Conservation (phyloP, 208 protist genomes). For the Leishmania mexicana region DNA sequence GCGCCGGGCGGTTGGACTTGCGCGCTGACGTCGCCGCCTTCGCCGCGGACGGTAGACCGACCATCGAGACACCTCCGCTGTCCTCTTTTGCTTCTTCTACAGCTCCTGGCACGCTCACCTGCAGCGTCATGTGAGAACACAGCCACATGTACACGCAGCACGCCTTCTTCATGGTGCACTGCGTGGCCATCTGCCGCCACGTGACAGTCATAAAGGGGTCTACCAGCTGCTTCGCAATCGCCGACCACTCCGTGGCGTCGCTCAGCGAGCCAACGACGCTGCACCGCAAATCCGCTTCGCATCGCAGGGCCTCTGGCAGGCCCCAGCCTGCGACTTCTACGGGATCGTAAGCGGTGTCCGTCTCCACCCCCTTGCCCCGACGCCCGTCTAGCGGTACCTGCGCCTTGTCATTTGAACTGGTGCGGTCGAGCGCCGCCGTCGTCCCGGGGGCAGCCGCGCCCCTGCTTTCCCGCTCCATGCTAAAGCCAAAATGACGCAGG, state of each 20-base stretch:
- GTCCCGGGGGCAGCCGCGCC: not conserved
- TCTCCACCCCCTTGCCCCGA: not conserved
- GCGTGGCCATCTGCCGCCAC: constrained; percentile 65
- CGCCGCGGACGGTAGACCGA: not conserved
- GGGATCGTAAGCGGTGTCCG: constrained; percentile 16
- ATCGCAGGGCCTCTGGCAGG: constrained; percentile 29
- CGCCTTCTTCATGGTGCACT: constrained; percentile 64
- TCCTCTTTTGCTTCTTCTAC: constrained; percentile 18
- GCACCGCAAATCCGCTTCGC: constrained; percentile 49
- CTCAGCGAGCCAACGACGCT: constrained; percentile 20
- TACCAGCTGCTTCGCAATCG: constrained; percentile 35
- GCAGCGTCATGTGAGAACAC: constrained; percentile 46
- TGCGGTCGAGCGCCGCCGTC: not conserved
- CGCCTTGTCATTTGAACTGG: not conserved
- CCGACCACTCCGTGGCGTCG: constrained; percentile 16
- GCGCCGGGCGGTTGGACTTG: not conserved
- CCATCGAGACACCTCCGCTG: not conserved
- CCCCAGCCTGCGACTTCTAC: constrained; percentile 52
- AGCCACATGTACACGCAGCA: constrained; percentile 76
- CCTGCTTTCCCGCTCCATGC: constrained; percentile 52
- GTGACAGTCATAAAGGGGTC: constrained; percentile 50
- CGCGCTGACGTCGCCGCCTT: constrained; percentile 12
- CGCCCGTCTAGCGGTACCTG: not conserved
- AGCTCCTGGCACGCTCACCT: constrained; percentile 4
- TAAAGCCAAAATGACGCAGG: constrained; percentile 86